Percentiles rank a stretch among this genome's conserved stretches.
These are phyloP conservation scores for Fagopyrum esculentum DNA, from an alignment of 148 eudicot species.

Conservation along the genomic window DNA sequence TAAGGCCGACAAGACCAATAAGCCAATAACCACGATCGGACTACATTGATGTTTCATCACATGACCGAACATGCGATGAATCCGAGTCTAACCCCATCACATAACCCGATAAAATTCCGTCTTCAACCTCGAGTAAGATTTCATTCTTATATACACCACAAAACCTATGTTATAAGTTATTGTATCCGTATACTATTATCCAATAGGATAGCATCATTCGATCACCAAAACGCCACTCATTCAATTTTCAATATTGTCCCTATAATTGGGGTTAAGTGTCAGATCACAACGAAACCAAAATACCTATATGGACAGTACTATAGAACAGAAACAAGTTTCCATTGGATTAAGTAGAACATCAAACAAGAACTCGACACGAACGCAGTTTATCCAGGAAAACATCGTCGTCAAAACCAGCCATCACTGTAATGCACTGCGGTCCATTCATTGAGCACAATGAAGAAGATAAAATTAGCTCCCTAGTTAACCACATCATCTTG, in stretches of 20 bases:
- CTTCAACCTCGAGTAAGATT: no score
- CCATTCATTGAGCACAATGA: background rate
- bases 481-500: background rate
- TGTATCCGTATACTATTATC: no score
- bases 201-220: no score
- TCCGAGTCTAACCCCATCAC: no score
- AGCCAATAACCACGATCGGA: no score
- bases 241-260: background rate
- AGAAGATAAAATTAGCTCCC: background rate
- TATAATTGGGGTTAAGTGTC: background rate
- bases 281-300: background rate
- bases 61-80: no score
- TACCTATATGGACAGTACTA: background rate
- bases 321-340: background rate
- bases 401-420: constrained; percentile 1
- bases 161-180: no score
- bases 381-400: background rate
- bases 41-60: no score
- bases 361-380: background rate
- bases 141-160: no score
- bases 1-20: no score
- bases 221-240: no score
- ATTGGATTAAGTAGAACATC: background rate
- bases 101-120: no score
- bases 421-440: background rate